phyloP scores from a whole-genome alignment of 2,329 filamentous ascomycete species.

The Cryphonectria nitschkei region DNA sequence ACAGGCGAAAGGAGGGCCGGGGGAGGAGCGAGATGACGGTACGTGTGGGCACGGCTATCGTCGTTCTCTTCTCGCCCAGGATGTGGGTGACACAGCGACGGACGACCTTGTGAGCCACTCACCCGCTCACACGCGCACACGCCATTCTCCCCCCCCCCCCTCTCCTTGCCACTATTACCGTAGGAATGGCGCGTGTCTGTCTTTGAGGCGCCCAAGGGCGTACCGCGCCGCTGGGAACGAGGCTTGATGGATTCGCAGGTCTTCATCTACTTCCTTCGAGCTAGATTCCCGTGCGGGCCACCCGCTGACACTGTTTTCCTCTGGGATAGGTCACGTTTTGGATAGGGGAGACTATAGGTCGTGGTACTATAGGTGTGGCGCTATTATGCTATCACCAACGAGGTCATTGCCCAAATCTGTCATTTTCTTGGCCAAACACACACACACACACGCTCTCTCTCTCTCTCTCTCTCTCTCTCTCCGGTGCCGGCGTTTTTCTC shows the following conservation, averaged over 20 bases:
- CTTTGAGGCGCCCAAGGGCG: background rate
- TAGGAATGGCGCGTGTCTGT: slow-evolving; percentile 3
- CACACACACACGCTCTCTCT: background rate
- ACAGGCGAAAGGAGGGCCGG: background rate
- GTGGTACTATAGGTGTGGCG: slow-evolving; percentile 3
- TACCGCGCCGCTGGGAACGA: slow-evolving; percentile 9
- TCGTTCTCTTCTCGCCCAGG: background rate
- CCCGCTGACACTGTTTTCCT: background rate
- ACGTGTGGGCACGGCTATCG: background rate
- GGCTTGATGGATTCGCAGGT: background rate
- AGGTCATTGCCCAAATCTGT: background rate
- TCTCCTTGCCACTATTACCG: background rate
- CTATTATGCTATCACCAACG: background rate
- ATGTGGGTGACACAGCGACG: background rate
- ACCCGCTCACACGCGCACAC: background rate
- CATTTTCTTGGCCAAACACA: background rate
- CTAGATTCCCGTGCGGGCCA: slow-evolving; percentile 1
- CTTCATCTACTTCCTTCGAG: background rate
- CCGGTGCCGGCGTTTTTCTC: background rate
- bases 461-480: background rate
- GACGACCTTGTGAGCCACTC: background rate
- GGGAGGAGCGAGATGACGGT: no score
- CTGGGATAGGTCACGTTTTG: slow-evolving; percentile 3
- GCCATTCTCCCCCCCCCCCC: background rate
- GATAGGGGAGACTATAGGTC: background rate